A percentile compares a stretch with the other conserved stretches of the same genome.
Conservation (phyloP, 129 eudicot genomes). For the Flaveria bidentis region DNA sequence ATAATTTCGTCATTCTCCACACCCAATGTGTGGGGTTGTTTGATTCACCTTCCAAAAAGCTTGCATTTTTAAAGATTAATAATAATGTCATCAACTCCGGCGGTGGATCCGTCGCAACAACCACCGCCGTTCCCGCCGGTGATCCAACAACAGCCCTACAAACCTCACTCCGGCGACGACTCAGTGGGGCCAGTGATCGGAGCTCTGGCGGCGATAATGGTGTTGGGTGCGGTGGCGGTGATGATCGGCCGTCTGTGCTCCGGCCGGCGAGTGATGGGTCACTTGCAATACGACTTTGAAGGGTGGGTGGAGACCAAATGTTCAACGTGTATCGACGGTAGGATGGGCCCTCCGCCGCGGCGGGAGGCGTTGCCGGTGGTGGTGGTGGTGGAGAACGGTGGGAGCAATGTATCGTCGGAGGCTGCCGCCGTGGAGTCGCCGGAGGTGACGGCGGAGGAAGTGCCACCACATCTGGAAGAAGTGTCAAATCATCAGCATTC, state of each 20-base stretch:
- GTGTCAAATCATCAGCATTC: constrained; percentile 16
- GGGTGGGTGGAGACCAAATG: constrained; percentile 79
- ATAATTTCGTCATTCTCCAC: too few relatives aligned
- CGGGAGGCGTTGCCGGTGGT: constrained; percentile 26
- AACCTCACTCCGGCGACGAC: constrained; percentile 57
- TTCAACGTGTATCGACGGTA: constrained; percentile 68
- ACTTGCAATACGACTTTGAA: constrained; percentile 65
- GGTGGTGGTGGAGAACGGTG: constrained; percentile 35
- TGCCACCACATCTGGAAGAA: constrained; percentile 29
- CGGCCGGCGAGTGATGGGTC: constrained; percentile 70
- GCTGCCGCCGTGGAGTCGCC: not conserved
- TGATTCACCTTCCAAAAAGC: not conserved
- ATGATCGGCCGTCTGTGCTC: constrained; percentile 80
- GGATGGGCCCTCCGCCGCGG: constrained; percentile 49
- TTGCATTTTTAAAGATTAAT: constrained; percentile 9
- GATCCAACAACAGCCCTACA: constrained; percentile 46
- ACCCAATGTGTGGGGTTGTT: not conserved
- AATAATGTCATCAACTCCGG: constrained; percentile 42
- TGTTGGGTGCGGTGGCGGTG: constrained; percentile 65
- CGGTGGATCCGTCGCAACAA: constrained; percentile 36
- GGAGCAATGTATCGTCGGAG: constrained; percentile 4
- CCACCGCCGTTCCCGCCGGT: constrained; percentile 53
- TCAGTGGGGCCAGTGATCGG: constrained; percentile 84
- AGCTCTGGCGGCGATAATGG: constrained; percentile 57
- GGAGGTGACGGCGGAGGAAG: constrained; percentile 14